These are phyloP conservation scores for Pouteria campechiana DNA, from an alignment of 179 eudicot species.

Conservation along the genomic window DNA sequence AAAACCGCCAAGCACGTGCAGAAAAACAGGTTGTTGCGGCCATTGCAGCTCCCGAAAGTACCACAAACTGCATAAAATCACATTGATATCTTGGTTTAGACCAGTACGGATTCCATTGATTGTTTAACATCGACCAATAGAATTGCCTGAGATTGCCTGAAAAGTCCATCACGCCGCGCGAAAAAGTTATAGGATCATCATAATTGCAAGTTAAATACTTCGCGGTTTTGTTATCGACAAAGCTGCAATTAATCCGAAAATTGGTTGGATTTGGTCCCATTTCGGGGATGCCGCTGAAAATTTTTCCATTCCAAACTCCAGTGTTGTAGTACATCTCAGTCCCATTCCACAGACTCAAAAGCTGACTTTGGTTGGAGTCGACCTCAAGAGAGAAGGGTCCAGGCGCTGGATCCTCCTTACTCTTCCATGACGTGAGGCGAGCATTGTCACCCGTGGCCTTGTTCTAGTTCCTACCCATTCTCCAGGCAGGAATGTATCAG, in stretches of 20 bases:
- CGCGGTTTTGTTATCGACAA: background rate
- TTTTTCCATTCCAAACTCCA: background rate
- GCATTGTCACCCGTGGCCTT: background rate
- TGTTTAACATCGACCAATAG: background rate
- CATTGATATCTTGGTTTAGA: conserved; percentile 1
- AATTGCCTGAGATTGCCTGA: background rate
- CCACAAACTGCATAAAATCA: too few species aligned
- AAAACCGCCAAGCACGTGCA: conserved; percentile 3
- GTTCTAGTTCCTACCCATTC: background rate
- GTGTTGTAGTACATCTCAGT: background rate
- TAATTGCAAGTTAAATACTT: background rate
- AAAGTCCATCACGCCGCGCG: background rate
- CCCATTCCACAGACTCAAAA: background rate
- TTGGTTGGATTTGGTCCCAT: too few species aligned
- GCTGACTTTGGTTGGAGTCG: conserved; percentile 2
- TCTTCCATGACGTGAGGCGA: conserved; percentile 6
- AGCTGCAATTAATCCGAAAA: conserved; percentile 1
- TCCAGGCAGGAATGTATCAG: background rate
- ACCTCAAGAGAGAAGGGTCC: conserved; percentile 6
- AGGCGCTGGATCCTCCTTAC: conserved; percentile 5
- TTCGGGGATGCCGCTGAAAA: background rate
- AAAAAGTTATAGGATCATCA: background rate
- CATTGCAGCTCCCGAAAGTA: background rate
- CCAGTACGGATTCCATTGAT: background rate
- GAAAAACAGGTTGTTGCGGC: background rate